Evolutionary conservation across 2,329 filamentous ascomycete species (phyloP).

Genomic region (Claviceps pazoutovae): DNA sequence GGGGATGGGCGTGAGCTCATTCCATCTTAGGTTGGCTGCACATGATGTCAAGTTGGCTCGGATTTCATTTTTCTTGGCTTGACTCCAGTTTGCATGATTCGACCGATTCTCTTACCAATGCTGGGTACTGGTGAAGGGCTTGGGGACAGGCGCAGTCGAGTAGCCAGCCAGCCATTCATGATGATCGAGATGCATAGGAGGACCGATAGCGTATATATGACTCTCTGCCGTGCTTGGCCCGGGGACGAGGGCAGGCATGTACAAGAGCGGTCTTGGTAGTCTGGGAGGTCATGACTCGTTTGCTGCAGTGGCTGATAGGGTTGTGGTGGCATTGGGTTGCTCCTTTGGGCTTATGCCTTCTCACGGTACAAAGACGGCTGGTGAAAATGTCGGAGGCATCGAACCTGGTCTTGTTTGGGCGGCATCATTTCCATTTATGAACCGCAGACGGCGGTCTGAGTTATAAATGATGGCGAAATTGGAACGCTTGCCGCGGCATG

Average conservation of each 20-base stretch:
- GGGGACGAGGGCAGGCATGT: neutral
- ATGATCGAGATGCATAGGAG: neutral
- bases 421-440: neutral
- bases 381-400: neutral
- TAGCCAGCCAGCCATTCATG: neutral
- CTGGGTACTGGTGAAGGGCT: neutral
- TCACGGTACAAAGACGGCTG: too few relatives aligned
- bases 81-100: neutral
- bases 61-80: neutral
- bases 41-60: neutral
- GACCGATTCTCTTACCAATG: neutral
- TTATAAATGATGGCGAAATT: neutral
- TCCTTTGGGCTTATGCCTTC: too few relatives aligned
- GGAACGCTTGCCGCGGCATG: neutral
- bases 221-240: neutral
- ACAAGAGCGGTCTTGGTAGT: neutral
- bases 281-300: neutral
- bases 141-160: neutral
- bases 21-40: neutral
- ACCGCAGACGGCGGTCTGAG: neutral
- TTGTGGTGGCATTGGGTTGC: neutral
- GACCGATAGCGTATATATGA: neutral
- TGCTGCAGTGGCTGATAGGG: neutral
- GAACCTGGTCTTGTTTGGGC: neutral
- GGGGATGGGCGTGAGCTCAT: neutral